A percentile compares a stretch with the other conserved stretches of the same genome.
Evolutionary conservation across 164 flowering plant genomes (phyloP).

Genomic region (Saururus chinensis): DNA sequence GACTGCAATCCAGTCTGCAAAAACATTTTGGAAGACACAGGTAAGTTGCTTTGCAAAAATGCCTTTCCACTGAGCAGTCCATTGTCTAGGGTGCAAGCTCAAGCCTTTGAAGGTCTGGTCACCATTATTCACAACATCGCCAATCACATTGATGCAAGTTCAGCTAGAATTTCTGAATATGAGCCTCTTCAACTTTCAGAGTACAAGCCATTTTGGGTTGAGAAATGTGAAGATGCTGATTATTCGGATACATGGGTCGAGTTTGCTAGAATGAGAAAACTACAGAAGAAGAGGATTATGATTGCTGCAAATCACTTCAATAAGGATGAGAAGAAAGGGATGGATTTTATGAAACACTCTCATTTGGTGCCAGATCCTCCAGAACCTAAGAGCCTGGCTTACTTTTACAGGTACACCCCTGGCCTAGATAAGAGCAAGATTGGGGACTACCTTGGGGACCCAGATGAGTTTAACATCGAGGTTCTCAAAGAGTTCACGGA

Average conservation of each 20-base stretch:
- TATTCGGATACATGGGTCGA: slow-evolving; percentile 50
- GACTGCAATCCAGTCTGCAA: slow-evolving; percentile 60
- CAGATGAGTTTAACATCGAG: slow-evolving; percentile 62
- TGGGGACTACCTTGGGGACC: slow-evolving; percentile 91
- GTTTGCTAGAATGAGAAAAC: slow-evolving; percentile 41
- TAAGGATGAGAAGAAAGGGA: slow-evolving; percentile 78
- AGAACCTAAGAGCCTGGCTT: slow-evolving; percentile 56
- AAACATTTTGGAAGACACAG: slow-evolving; percentile 65
- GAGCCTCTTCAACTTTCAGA: slow-evolving; percentile 26
- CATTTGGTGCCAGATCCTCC: slow-evolving; percentile 54
- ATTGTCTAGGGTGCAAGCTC: slow-evolving; percentile 48
- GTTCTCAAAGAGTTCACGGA: slow-evolving; percentile 74
- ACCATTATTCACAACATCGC: slow-evolving; percentile 62
- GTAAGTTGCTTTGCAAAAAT: slow-evolving; percentile 67
- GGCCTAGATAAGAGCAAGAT: slow-evolving; percentile 60
- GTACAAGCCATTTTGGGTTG: slow-evolving; percentile 70
- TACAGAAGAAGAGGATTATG: slow-evolving; percentile 63
- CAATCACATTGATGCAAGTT: slow-evolving; percentile 36
- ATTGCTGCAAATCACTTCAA: slow-evolving; percentile 78
- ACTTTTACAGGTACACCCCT: slow-evolving; percentile 59
- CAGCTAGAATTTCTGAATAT: slow-evolving; percentile 11
- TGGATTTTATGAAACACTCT: slow-evolving; percentile 57
- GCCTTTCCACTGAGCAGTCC: slow-evolving; percentile 48
- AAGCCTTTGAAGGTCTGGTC: slow-evolving; percentile 81
- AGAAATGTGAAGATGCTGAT: slow-evolving; percentile 18